Evolutionary conservation across 257 asterid genomes (phyloP).

Genomic region (Scutellaria minor): DNA sequence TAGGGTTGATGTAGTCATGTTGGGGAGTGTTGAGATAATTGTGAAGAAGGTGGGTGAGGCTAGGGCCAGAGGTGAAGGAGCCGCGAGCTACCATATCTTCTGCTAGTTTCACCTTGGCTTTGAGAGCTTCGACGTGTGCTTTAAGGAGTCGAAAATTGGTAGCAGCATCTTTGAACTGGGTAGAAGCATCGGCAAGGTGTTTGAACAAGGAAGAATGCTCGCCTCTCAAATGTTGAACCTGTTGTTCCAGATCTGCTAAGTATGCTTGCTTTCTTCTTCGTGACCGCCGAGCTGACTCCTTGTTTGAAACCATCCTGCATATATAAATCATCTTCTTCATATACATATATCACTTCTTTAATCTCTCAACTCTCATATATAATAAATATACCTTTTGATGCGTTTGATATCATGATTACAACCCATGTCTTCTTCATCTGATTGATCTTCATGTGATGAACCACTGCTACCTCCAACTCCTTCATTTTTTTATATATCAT

Average conservation of each 20-base stretch:
- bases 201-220: constrained; percentile 61
- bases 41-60: constrained; percentile 66
- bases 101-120: constrained; percentile 90
- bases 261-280: constrained; percentile 80
- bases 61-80: constrained; percentile 60
- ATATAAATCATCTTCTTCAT: neutral
- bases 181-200: constrained; percentile 57
- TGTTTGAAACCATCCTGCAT: constrained; percentile 75
- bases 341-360: neutral
- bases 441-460: constrained; percentile 55
- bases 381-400: constrained; percentile 47
- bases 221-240: constrained; percentile 62
- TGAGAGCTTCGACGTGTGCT: constrained; percentile 77
- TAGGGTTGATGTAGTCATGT: neutral
- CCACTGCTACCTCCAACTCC: constrained; percentile 56
- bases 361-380: too few species aligned
- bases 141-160: constrained; percentile 78
- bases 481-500: too few species aligned
- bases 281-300: constrained; percentile 88
- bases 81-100: constrained; percentile 78
- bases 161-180: constrained; percentile 64
- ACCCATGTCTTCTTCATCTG: constrained; percentile 66
- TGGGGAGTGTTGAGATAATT: constrained; percentile 57
- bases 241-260: constrained; percentile 68
- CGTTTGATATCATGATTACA: constrained; percentile 45